Base-by-base conservation (phyloP, 305 asterid genomes). In the Fraxinus floribunda region DNA sequence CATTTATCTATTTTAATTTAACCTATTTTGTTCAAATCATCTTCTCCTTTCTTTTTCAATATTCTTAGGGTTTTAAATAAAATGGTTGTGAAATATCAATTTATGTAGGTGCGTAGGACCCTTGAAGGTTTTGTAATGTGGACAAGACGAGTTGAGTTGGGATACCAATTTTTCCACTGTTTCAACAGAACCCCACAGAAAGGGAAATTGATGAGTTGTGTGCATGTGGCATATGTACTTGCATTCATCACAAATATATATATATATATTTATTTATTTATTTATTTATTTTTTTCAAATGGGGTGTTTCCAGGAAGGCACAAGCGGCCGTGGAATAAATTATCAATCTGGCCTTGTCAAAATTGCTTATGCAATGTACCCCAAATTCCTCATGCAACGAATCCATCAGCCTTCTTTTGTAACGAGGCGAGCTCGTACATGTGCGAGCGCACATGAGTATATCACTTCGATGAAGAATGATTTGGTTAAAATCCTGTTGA, bases 161-260 rank as follows among this genome's bases (percentile, higher is more conserved):
- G 82, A 66, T 82, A 66, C 80, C 64, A 76, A 78, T 80, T 68
- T 81, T 29, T 32, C 76, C 57, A 79, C 78, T 41, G 83, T 82
- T 77, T 66, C 30, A 72, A 32, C n/a, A 15, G 60, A 4, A 73
- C 85, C 85, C 84, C 79, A 83, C 77, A 81, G 29, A 81, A 85
- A 71, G 79, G 80, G 80, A 32, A 76, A 15, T n/a, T 81, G 84
- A 76, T 84, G 92, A 89, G 92, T 84, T 86, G 87, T 79, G 85
- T 68, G 86, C 92, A 89, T 82, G 88, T 86, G 88, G 74, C 20
- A 29, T 22, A 3, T 30, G 71, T 73, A 74, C 81, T 20, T 35
- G n/a, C 70, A 29, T 78, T 79, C 66, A 30, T 76, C 44, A 76
- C 15, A 8, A 82, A 79, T n/a, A n/a, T n/a, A n/a, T n/a, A n/a